Base-by-base conservation (phyloP, 2,329 filamentous ascomycete genomes). In the Diaporthe caulivora region DNA sequence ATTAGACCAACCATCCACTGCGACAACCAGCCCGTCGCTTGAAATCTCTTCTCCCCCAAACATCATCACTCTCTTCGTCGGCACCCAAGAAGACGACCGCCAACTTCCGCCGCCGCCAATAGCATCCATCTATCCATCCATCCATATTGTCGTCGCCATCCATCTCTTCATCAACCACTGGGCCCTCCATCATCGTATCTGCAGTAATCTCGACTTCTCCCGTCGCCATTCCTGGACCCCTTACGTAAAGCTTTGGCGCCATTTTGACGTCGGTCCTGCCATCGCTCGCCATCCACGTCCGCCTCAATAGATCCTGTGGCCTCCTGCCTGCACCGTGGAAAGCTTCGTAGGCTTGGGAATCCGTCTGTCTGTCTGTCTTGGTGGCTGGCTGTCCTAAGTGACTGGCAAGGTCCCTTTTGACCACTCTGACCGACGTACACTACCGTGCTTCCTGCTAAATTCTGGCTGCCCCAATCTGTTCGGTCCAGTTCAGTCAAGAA, bases 151-250 rank as follows among this genome's bases (percentile, higher is more conserved):
- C 29, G 62, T 37, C 62, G 44, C 29, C 44, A 37, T 34, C 44
- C 53, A 49, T 60, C 31, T 18, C 40, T 58, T 54, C 54, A 75
- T 73, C 73, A 54, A 70, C 53, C 24, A 62, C 31, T 29, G 54
- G 53, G n/a, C 60, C 47, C 18, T 18, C 53, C 37, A 10, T 34
- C 44, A 68, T 37, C 70, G 64, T 34, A 34, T 60, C 55, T 53
- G 26, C 73, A 75, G 73, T 75, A 75, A 72, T 72, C 51, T 67
- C 71, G 40, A 58, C 70, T 54, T 54, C 55, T 65, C 42, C 42
- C 70, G 68, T 58, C 54, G 44, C 42, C 34, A n/a, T 49, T 18
- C 37, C 29, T 58, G 54, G 54, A 60, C 54, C 55, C 47, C 68
- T 34, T 60, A 42, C 68, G 68, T 71, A 71, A 71, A 71, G 68